Base-by-base conservation (phyloP, 257 asterid species). In the Plantago ovata region DNA sequence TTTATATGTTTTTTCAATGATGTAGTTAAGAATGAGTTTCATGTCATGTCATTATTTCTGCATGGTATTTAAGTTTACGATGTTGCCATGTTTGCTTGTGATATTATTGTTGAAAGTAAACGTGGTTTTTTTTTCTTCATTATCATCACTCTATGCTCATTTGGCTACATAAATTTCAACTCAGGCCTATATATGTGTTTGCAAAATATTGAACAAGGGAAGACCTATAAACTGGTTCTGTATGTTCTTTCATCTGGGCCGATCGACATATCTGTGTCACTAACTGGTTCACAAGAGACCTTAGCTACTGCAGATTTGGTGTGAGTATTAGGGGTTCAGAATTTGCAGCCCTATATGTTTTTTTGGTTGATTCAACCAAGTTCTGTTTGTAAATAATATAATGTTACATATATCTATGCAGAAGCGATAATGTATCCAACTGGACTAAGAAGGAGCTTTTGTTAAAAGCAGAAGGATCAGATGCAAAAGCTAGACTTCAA, bases 161-260 rank as follows among this genome's bases (percentile, higher is more conserved):
- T 54, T 65, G 23, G 23, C 53, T 62, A 42, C 41, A 9, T 49
- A 19, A 59, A 19, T 46, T 23, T 52, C 42, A 42, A 40, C 56
- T 65, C 9, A 45, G 56, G 46, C 39, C 20, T 38, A 19, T 49
- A 46, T 54, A 2, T 16, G 23, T 16, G 21, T 46, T 52, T 82
- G 77, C 84, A 93, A 97, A 89, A 88, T 77, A 79, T 93, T 60
- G 96, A 86, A 75, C 69, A 84, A 56, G 99, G 94, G 64, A 93
- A 86, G 77, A 64, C 84, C 3, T 93, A 84, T 69, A 89, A 86
- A 69, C 76, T 89, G 79, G 92, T 81, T 45, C 68, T 93, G n/a
- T 84, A 81, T 73, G 84, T 79, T 62, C 96, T 94, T 53, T 86
- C 97, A 18, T 62, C 58, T 20, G 94, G 82, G 36, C 59, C 86